Percentiles rank a stretch among this genome's conserved stretches.
phyloP scores from a whole-genome alignment of 495 filamentous ascomycete genomes.

The Hyaloscypha hepaticicola region DNA sequence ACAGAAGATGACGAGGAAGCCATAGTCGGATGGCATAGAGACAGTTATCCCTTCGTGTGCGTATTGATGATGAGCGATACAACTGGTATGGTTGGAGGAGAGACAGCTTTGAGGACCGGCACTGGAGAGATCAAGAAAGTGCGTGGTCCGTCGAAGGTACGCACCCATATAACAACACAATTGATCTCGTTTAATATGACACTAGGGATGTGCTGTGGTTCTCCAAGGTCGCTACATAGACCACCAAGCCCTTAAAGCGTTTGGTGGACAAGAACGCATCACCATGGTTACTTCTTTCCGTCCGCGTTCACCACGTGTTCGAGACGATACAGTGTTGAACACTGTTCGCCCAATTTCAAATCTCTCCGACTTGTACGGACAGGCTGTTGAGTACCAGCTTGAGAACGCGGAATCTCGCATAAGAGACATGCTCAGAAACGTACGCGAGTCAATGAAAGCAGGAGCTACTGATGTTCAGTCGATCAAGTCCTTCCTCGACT shows the following conservation, averaged over 20 bases:
- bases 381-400: conserved; percentile 68
- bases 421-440: conserved; percentile 41
- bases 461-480: conserved; percentile 34
- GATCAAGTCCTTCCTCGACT: conserved; percentile 32
- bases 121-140: conserved; percentile 65
- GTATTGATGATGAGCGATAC: conserved; percentile 76
- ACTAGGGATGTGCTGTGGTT: conserved; percentile 63
- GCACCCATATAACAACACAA: background rate
- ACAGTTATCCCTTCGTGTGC: conserved; percentile 76
- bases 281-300: conserved; percentile 74
- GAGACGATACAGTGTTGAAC: conserved; percentile 65
- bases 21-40: conserved; percentile 71
- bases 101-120: conserved; percentile 64
- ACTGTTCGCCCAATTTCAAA: conserved; percentile 66
- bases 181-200: conserved; percentile 1
- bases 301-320: conserved; percentile 53
- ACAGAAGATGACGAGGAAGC: conserved; percentile 59
- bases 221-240: conserved; percentile 73
- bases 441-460: conserved; percentile 47
- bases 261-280: conserved; percentile 65
- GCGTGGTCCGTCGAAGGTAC: conserved; percentile 57
- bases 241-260: conserved; percentile 64
- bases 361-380: conserved; percentile 66
- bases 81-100: conserved; percentile 67
- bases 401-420: conserved; percentile 65